Base-by-base conservation (phyloP, 129 eudicot species). In the Tanacetum coccineum region DNA sequence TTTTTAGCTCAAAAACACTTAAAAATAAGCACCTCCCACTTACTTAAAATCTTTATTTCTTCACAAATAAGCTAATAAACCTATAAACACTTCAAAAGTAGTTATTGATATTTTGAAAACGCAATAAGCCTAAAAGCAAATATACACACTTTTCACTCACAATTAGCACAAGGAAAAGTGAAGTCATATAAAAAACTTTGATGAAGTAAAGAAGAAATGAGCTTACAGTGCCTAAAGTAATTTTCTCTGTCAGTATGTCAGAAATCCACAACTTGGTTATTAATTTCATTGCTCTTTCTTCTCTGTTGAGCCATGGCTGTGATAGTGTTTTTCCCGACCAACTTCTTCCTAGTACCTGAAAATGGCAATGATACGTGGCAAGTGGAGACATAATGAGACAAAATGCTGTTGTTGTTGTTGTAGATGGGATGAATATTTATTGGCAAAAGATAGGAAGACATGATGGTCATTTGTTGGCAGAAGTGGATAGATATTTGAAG, bases 241-340 rank as follows among this genome's bases (percentile, higher is more conserved):
- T n/a, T 93, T 82, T 93, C 96, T 67, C 98, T 93, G 77, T 88
- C 82, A 22, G 69, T 63, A 93, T 96, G 66, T 88, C 84, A 13
- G 98, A n/a, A 93, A 62, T 88, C 92, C 1, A 96, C 98, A 62
- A 93, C 86, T 63, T 93, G 91, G 57, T 74, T 82, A 78, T 82
- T n/a, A n/a, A 93, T 78, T 81, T 76, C 73, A 92, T 72, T 13
- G 84, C 67, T 74, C 70, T 83, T 64, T 81, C 82, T 73, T 81
- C 70, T 14, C n/a, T 66, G 76, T 11, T 10, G 74, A 36, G 83
- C 84, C 78, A 74, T 74, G 60, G 84, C 83, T 15, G 71, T 66
- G 53, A 74, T 58, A 12, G 17, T 17, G 54, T 17, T 14, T 49
- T 14, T 49, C 19, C 14, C 54, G 2, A 49, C 18, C 19, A 13